Evolutionary conservation across 1,284 basidiomycete genomes (phyloP).

Genomic region (Termitomyces sp.): DNA sequence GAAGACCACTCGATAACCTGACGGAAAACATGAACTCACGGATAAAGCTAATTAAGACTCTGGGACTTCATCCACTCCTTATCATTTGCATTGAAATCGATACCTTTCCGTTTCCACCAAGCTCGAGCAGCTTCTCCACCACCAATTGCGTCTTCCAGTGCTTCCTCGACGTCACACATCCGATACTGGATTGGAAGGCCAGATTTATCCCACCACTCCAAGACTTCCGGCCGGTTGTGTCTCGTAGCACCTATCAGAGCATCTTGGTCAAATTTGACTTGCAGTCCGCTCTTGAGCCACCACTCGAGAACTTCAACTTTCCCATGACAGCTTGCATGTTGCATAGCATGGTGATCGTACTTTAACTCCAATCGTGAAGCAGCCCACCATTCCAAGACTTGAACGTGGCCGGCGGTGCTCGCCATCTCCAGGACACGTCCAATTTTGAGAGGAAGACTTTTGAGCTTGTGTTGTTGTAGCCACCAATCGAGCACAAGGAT

Average conservation of each 20-base stretch:
- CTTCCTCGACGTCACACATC: constrained; percentile 83
- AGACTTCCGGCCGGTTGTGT: constrained; percentile 72
- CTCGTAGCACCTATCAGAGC: constrained; percentile 72
- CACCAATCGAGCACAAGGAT: constrained; percentile 76
- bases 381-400: constrained; percentile 79
- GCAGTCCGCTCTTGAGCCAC: constrained; percentile 75
- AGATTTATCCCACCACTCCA: constrained; percentile 82
- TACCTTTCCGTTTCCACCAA: constrained; percentile 76
- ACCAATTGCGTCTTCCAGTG: constrained; percentile 76
- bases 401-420: constrained; percentile 63
- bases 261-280: constrained; percentile 74
- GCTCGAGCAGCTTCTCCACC: constrained; percentile 63
- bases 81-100: constrained; percentile 75
- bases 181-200: constrained; percentile 74
- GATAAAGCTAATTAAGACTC: constrained; percentile 49
- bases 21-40: constrained; percentile 7
- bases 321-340: constrained; percentile 74
- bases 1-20: not conserved
- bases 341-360: constrained; percentile 70
- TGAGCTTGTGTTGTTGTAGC: constrained; percentile 45
- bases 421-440: constrained; percentile 80
- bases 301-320: constrained; percentile 76
- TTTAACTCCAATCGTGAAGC: constrained; percentile 68
- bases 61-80: constrained; percentile 81
- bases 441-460: constrained; percentile 61